phyloP scores from a whole-genome alignment of 176 grass and related monocot species.

The Saccharum officinarum region DNA sequence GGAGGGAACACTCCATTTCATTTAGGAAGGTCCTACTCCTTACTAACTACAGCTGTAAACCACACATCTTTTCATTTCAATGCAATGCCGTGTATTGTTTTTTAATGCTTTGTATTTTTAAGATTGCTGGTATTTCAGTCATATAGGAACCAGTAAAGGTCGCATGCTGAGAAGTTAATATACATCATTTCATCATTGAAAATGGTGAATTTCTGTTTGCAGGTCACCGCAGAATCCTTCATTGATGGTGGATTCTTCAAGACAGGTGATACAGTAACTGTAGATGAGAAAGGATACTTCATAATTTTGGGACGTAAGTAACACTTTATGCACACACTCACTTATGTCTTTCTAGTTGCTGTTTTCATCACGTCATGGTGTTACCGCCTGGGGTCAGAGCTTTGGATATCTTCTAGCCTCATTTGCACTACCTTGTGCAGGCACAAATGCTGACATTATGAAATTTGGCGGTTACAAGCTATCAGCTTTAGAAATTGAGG shows the following conservation, averaged over 20 bases:
- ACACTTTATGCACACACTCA: not conserved
- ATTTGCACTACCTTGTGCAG: conserved; percentile 46
- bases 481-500: conserved; percentile 93
- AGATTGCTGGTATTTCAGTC: not conserved
- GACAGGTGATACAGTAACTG: conserved; percentile 90
- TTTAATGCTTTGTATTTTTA: not conserved
- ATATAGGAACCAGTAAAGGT: conserved; percentile 22
- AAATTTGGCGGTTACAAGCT: conserved; percentile 98
- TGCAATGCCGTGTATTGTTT: not conserved
- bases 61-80: conserved; percentile 17
- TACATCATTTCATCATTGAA: conserved; percentile 27
- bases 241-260: conserved; percentile 86
- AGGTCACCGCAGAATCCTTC: conserved; percentile 86
- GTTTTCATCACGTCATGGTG: conserved; percentile 24
- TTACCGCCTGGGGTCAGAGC: not conserved
- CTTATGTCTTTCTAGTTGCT: conserved; percentile 1
- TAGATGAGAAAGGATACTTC: conserved; percentile 83
- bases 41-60: not conserved
- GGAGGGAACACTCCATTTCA: not conserved
- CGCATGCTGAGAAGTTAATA: conserved; percentile 25
- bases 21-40: not conserved
- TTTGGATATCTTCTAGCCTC: not conserved
- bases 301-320: conserved; percentile 91
- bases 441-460: conserved; percentile 98
- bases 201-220: conserved; percentile 34